Base-by-base conservation (phyloP, 805 yeast genomes). In the Sungouiozyma ichnusensis region DNA sequence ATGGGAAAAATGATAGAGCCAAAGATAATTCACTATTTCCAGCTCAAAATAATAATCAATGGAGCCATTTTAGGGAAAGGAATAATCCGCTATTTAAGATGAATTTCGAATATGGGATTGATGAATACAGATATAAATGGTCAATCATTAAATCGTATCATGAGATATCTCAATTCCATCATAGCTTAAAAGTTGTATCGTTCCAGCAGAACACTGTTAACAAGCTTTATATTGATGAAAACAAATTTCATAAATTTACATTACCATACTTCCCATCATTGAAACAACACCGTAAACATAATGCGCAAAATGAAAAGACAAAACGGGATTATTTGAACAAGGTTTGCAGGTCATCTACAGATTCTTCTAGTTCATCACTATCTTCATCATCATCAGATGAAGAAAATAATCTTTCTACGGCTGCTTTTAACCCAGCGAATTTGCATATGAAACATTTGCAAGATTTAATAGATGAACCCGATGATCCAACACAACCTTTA, bases 71-170 rank as follows among this genome's bases (percentile, higher is more conserved):
- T 32, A 33, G 33, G 37, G 17, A 19, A 17, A n/a, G 37, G 40
- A 33, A n/a, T 32, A 41, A 41, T 8, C 15, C 47, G 11, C 31
- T 44, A 41, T 82, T 74, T 50, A 68, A 74, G 45, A 66, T 92
- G n/a, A 84, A 81, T 38, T 66, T 92, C 36, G 95, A 88, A 56
- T 92, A 92, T 55, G 98, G 97, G 5, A 76, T 87, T 27, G 95
- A 95, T 2, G 74, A 77, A 4, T 76, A 79, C 43, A 65, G 87
- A 41, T 66, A 87, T 51, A 75, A 76, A 51, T 92, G 98, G 98
- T 68, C 80, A 1, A 74, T 92, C 5, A 69, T 76, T 20, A 81
- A 81, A 52, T 81, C 77, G 17, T 75, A 80, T 38, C 76, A 78
- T 51, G 95, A 87, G 47, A 67, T 92, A 35, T 64, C 74, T n/a